Evolutionary conservation across 2,329 filamentous ascomycete genomes (phyloP).

Genomic region (Dothiorella sarmentorum): DNA sequence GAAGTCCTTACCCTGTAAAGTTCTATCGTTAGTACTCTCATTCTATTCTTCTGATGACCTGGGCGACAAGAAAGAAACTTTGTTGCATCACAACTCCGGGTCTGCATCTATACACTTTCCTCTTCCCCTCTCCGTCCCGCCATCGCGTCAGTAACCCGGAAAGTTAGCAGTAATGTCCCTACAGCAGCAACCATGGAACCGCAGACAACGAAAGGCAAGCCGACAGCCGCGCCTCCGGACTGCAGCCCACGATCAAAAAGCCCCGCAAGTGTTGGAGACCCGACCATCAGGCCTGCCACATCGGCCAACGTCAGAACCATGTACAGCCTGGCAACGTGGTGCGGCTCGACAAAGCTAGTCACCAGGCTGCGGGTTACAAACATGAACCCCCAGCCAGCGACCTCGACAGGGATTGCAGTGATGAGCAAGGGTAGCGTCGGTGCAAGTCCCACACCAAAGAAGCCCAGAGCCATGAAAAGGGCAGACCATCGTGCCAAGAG

Average conservation of each 20-base stretch:
- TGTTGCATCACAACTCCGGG: neutral
- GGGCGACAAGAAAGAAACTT: neutral
- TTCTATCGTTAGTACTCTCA: neutral
- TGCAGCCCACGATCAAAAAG: conserved; percentile 47
- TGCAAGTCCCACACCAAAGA: conserved; percentile 28
- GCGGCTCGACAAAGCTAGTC: conserved; percentile 53
- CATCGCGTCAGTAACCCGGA: neutral
- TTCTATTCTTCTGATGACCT: neutral
- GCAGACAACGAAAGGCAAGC: conserved; percentile 49
- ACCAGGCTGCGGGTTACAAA: conserved; percentile 49
- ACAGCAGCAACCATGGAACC: conserved; percentile 20
- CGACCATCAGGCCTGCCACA: conserved; percentile 47
- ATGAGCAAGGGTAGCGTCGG: conserved; percentile 27
- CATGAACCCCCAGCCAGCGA: conserved; percentile 45
- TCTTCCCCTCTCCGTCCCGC: neutral
- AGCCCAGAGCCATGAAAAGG: conserved; percentile 27
- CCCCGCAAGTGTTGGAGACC: conserved; percentile 47
- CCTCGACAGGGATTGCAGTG: conserved; percentile 44
- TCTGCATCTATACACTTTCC: neutral
- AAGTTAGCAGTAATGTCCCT: neutral
- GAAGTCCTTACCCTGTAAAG: no score
- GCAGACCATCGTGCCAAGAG: conserved; percentile 30
- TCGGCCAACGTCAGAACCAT: conserved; percentile 52
- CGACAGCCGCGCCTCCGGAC: conserved; percentile 45
- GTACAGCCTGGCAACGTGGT: conserved; percentile 55